A percentile compares a stretch with the other conserved stretches of the same genome.
Evolutionary conservation across 2,329 filamentous ascomycete species (phyloP).

Genomic region (Trichophyton mentagrophytes): DNA sequence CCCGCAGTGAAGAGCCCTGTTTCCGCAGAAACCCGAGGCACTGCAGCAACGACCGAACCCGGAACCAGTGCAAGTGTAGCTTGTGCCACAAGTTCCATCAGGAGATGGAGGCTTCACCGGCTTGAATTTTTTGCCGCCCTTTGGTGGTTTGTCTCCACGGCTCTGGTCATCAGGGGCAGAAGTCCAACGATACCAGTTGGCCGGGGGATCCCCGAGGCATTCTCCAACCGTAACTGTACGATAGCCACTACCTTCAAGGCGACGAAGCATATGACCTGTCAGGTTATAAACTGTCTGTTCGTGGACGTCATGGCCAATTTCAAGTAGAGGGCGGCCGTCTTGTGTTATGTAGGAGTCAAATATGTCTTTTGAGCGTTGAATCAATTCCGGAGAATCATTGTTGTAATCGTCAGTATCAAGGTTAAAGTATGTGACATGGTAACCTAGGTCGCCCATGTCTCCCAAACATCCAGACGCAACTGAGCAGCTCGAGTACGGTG

Average conservation of each 20-base stretch:
- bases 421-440: conserved; percentile 37
- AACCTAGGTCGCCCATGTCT: conserved; percentile 36
- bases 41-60: conserved; percentile 25
- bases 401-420: conserved; percentile 38
- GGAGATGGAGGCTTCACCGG: conserved; percentile 15
- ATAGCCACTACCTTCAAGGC: conserved; percentile 21
- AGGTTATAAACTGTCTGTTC: conserved; percentile 33
- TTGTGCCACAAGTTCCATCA: conserved; percentile 25
- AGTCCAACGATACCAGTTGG: conserved; percentile 29
- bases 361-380: conserved; percentile 30
- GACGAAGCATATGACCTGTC: conserved; percentile 29
- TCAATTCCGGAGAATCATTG: conserved; percentile 25
- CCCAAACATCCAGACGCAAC: conserved; percentile 27
- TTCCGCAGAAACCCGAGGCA: conserved; percentile 21
- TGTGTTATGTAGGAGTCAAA: conserved; percentile 24
- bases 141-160: neutral
- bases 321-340: conserved; percentile 25
- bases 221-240: conserved; percentile 33
- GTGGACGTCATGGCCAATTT: conserved; percentile 33
- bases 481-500: conserved; percentile 36
- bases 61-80: conserved; percentile 25
- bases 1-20: conserved; percentile 21
- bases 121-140: neutral
- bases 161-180: conserved; percentile 5
- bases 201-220: conserved; percentile 28